Evolutionary conservation across 345 rosid genomes (phyloP).

Genomic region (Eucalyptus pauciflora): DNA sequence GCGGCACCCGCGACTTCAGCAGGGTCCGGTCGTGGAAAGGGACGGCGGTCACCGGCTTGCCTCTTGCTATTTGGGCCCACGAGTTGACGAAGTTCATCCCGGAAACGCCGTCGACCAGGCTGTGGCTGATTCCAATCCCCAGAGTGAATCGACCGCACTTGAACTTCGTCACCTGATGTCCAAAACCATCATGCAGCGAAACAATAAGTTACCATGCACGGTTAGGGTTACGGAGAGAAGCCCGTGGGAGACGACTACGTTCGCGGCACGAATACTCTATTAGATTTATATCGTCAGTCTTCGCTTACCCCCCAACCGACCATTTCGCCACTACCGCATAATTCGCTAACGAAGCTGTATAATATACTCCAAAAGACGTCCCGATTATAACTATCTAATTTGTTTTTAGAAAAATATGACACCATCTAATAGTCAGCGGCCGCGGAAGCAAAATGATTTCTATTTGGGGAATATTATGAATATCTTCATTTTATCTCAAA

Average conservation of each 20-base stretch:
- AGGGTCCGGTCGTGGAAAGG: conserved; percentile 16
- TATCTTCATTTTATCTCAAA: not conserved
- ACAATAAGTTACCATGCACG: not conserved
- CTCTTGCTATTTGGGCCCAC: conserved; percentile 19
- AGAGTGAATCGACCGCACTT: conserved; percentile 20
- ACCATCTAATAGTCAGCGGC: not conserved
- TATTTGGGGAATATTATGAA: not conserved
- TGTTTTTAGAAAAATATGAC: not conserved
- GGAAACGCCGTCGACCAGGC: conserved; percentile 17
- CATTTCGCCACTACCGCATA: not conserved
- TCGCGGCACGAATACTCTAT: not conserved
- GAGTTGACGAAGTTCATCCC: conserved; percentile 19
- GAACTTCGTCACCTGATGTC: conserved; percentile 18
- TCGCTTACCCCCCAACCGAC: not conserved
- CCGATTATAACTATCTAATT: not conserved
- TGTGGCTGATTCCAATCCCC: conserved; percentile 13
- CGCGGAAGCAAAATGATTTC: not conserved
- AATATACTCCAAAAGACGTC: not conserved
- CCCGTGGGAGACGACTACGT: not conserved
- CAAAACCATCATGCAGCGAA: not conserved
- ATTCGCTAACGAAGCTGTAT: not conserved
- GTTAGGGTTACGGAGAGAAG: not conserved
- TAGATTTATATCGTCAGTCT: not conserved
- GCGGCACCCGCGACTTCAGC: conserved; percentile 9
- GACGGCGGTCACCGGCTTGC: conserved; percentile 1